A percentile compares a stretch with the other conserved stretches of the same genome.
phyloP scores from a whole-genome alignment of 805 yeast species.

The Pichia cabralensis region DNA sequence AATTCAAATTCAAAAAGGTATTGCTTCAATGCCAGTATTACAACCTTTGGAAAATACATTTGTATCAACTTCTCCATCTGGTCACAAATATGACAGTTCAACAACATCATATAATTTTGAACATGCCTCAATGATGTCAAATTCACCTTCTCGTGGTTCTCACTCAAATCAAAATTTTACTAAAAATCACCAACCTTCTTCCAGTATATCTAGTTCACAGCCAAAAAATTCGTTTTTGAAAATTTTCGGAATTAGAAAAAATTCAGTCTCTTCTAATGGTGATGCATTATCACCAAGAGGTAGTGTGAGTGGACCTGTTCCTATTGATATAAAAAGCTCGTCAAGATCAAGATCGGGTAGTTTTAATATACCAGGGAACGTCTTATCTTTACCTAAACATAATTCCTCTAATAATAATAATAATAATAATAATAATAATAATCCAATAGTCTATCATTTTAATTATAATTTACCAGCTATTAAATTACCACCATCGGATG shows the following conservation, averaged over 20 bases:
- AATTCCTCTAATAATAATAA: not conserved
- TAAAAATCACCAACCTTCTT: not conserved
- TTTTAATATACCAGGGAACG: no score
- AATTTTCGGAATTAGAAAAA: conserved; percentile 17
- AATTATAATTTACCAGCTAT: conserved; percentile 36
- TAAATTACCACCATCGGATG: conserved; percentile 47
- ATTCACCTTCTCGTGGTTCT: no score
- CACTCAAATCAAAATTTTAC: no score
- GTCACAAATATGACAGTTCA: conserved; percentile 9
- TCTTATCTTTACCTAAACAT: not conserved
- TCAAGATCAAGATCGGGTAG: no score
- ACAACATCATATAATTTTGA: conserved; percentile 3
- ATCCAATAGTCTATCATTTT: conserved; percentile 26
- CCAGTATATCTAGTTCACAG: not conserved
- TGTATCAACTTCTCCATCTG: conserved; percentile 27
- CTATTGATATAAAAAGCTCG: no score
- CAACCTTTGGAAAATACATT: conserved; percentile 24
- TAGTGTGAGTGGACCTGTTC: no score
- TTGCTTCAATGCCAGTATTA: conserved; percentile 17
- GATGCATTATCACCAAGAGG: conserved; percentile 2
- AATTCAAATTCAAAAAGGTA: conserved; percentile 30
- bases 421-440: not conserved
- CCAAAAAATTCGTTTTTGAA: conserved; percentile 15
- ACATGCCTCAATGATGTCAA: no score
- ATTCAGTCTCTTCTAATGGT: conserved; percentile 6